Base-by-base conservation (phyloP, 306 rosid genomes). In the Pyrus bretschneideri region DNA sequence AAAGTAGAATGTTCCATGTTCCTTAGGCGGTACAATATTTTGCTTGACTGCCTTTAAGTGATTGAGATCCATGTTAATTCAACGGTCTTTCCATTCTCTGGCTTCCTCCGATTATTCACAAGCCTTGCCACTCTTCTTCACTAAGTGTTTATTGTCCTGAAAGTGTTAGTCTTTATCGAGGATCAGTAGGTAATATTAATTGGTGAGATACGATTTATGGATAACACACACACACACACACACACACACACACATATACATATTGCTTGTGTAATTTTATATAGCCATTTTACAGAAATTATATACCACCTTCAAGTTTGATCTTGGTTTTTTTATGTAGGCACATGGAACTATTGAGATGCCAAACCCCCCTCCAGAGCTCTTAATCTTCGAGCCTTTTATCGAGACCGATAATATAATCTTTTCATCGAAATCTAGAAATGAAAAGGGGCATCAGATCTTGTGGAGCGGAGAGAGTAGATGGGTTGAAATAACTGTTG, bases 401-500 rank as follows among this genome's bases (percentile, higher is more conserved):
- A 88, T 94, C 71, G 88, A 89, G 83, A 94, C 98, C 1, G 97
- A 94, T 85, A 97, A 92, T 83, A 92, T 94, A 85, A 74, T 64
- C 66, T 79, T 94, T 79, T 77, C 87, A 55, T 82, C 93, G 57
- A 90, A 90, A 72, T 73, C 83, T 54, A 66, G 76, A 75, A 65
- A 87, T 75, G 86, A 79, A 73, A 77, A 69, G 58, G 91, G 86
- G 49, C 83, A 84, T 60, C 78, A 65, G 70, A 91, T 92, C 76
- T 51, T 69, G 83, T 92, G 98, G 98, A 90, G 86, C 73, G 98
- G 98, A 80, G 25, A 74, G 45, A 91, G 91, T 82, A 87, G 97
- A 90, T 94, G 98, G 98, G 96, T 92, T 79, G 98, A 94, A 92
- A 74, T 94, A 78, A 94, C 98, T 19, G 96, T 92, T 63, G 98